Conservation (phyloP, 805 yeast genomes). For the Priceomyces melissophilus region DNA sequence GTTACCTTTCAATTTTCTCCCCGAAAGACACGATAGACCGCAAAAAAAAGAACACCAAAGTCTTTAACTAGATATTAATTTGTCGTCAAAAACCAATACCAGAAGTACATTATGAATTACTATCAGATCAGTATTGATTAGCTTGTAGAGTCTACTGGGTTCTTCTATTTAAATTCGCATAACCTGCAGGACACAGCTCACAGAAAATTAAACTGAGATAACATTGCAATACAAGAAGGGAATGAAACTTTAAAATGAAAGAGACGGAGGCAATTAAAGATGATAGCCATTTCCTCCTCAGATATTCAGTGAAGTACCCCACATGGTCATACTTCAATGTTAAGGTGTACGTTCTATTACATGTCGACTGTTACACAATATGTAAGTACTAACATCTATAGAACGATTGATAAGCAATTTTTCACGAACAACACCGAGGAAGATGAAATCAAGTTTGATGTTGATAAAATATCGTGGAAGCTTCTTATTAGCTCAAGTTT, state of each 20-base stretch:
- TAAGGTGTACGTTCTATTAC: conserved; percentile 17
- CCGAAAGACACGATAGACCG: no score
- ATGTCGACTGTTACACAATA: neutral
- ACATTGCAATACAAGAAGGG: neutral
- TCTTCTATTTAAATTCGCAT: no score
- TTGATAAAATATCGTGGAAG: conserved; percentile 34
- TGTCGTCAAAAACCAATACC: no score
- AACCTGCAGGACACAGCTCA: no score
- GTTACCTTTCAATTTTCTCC: no score
- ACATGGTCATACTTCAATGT: conserved; percentile 24
- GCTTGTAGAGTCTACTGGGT: no score
- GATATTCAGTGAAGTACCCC: conserved; percentile 1
- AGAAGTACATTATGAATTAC: no score
- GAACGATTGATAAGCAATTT: conserved; percentile 14
- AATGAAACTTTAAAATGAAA: neutral
- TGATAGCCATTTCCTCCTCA: neutral
- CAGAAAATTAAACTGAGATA: no score
- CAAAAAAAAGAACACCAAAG: no score
- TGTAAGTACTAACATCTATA: conserved; percentile 8
- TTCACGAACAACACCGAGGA: conserved; percentile 5
- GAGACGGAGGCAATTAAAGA: neutral
- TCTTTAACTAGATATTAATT: no score
- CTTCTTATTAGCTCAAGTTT: conserved; percentile 20
- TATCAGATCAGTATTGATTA: no score
- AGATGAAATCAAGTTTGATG: conserved; percentile 12